Base-by-base conservation (phyloP, 768 basidiomycete species). In the Collybia sordida region DNA sequence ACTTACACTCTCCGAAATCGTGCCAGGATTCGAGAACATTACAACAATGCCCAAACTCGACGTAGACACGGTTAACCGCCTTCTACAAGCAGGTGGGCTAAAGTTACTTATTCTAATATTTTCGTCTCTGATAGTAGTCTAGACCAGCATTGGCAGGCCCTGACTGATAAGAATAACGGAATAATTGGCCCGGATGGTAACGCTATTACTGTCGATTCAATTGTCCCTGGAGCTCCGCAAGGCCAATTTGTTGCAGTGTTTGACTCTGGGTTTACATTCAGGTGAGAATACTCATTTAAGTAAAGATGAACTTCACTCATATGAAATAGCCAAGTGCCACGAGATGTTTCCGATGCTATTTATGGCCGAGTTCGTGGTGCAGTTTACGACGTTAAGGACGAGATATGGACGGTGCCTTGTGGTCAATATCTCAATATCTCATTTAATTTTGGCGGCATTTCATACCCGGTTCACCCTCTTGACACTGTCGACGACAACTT, bases 61-160 rank as follows among this genome's bases (percentile, higher is more conserved):
- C 46, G 80, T 92, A 14, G 80, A 86, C 56, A 80, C 72, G 19
- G 86, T 90, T 28, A 80, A 81, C 57, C 71, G 69, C 50, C 64
- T 86, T 36, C 69, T 86, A 24, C 64, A 80, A 61, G 71, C 76
- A 47, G 73, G 73, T 72, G 27, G 9, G 67, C 53, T 17, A 18
- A 21, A 21, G 8, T 31, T 27, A 18, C 40, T 2, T 25, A 27
- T 40, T 38, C n/a, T 24, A 11, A 23, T 36, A 8, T 12, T 42
- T 19, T 35, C 3, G 28, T 35, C n/a, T 38, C 9, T 23, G n/a
- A 18, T 31, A 12, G 6, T 38, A 5, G 46, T 50, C 22, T 47
- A 61, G 86, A 90, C 59, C 90, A 91, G 68, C 90, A 92, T 64
- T 92, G 89, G 89, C 88, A 90, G 58, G 73, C 82, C 11, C 64